phyloP scores from a whole-genome alignment of 2,329 filamentous ascomycete species.

The Epicoccum sorghinum region DNA sequence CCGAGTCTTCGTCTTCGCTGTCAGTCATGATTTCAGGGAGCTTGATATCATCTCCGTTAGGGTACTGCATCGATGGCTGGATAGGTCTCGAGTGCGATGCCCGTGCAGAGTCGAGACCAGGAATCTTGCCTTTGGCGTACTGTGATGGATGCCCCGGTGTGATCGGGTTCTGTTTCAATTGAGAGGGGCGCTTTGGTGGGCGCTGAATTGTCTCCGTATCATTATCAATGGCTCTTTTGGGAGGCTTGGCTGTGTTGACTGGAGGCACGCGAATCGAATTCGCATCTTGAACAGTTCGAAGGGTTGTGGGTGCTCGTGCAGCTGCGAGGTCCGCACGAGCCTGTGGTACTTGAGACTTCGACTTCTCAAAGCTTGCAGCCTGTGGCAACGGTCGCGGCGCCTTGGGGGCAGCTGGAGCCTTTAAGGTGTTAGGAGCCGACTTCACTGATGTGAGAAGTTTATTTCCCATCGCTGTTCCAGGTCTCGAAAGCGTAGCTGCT shows the following conservation, averaged over 20 bases:
- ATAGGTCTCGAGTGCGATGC: constrained; percentile 56
- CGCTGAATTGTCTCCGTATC: constrained; percentile 64
- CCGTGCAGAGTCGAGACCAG: constrained; percentile 74
- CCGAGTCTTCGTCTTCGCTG: constrained; percentile 81
- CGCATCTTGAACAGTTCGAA: constrained; percentile 66
- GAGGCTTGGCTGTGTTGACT: constrained; percentile 71
- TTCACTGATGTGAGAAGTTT: constrained; percentile 30
- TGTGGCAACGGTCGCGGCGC: constrained; percentile 40
- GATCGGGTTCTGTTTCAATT: constrained; percentile 55
- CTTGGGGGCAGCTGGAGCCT: constrained; percentile 31
- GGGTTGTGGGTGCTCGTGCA: constrained; percentile 62
- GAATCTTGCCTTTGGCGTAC: constrained; percentile 85
- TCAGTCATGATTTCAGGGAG: constrained; percentile 96
- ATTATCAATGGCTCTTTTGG: constrained; percentile 76
- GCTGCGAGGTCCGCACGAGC: constrained; percentile 57
- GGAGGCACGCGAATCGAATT: constrained; percentile 60
- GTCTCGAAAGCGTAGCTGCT: constrained; percentile 58
- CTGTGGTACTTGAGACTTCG: constrained; percentile 47
- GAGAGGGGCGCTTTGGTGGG: constrained; percentile 44
- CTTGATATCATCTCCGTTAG: constrained; percentile 87
- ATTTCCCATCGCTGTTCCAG: constrained; percentile 35
- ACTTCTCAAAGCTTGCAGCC: constrained; percentile 71
- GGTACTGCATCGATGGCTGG: constrained; percentile 72
- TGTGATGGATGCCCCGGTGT: constrained; percentile 65
- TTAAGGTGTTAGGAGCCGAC: constrained; percentile 28